phyloP scores from a whole-genome alignment of 495 filamentous ascomycete genomes.

The Talaromyces proteolyticus region DNA sequence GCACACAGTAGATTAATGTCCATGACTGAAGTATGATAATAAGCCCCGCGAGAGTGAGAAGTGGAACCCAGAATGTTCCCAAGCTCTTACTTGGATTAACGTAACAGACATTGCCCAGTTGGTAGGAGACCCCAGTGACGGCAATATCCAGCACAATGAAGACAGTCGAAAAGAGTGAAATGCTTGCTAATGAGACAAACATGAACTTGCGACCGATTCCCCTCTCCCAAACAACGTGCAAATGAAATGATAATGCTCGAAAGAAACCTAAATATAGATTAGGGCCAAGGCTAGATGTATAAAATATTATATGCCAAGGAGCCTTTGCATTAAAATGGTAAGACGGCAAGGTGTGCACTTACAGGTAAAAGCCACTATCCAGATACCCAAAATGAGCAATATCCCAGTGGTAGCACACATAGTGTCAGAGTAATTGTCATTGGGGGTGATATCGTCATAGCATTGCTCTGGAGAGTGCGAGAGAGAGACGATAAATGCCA shows the following conservation, averaged over 20 bases:
- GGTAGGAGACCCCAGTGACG: slow-evolving; percentile 76
- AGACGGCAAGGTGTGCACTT: slow-evolving; percentile 9
- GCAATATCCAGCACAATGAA: slow-evolving; percentile 34
- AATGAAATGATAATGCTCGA: slow-evolving; percentile 74
- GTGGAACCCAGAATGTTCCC: slow-evolving; percentile 73
- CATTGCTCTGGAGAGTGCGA: slow-evolving; percentile 64
- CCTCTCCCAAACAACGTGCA: slow-evolving; percentile 86
- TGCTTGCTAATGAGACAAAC: slow-evolving; percentile 57
- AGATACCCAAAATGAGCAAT: slow-evolving; percentile 69
- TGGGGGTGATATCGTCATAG: slow-evolving; percentile 73
- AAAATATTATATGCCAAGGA: not conserved
- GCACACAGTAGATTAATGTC: slow-evolving; percentile 74
- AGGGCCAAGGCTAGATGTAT: not conserved
- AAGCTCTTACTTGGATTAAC: slow-evolving; percentile 70
- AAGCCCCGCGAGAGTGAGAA: slow-evolving; percentile 64
- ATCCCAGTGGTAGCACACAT: slow-evolving; percentile 74
- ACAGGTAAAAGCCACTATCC: slow-evolving; percentile 67
- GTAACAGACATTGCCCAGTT: slow-evolving; percentile 75
- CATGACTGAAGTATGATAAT: slow-evolving; percentile 65
- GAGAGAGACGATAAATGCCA: slow-evolving; percentile 77
- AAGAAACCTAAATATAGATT: slow-evolving; percentile 51
- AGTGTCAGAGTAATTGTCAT: slow-evolving; percentile 68
- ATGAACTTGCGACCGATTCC: slow-evolving; percentile 74
- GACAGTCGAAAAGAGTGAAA: slow-evolving; percentile 56
- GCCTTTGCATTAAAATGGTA: not conserved